These are phyloP conservation scores for Taiozyma sp. DNA, from an alignment of 1,139 yeast species.

Conservation along the genomic window DNA sequence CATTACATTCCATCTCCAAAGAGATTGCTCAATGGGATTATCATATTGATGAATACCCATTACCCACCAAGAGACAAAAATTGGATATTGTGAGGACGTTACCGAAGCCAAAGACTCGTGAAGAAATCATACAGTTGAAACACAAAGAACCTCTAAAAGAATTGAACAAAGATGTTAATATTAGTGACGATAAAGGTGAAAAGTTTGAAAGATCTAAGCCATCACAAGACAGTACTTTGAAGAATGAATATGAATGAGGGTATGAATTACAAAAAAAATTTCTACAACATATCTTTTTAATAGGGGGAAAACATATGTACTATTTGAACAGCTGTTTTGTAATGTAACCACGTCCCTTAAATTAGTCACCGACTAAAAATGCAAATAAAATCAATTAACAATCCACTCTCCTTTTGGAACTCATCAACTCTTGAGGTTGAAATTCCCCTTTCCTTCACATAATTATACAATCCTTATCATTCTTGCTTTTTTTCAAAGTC, in stretches of 20 bases:
- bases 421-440: neutral
- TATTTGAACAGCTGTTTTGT: too few species aligned
- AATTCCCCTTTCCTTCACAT: slow-evolving; percentile 25
- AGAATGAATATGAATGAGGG: neutral
- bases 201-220: neutral
- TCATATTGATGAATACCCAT: slow-evolving; percentile 9
- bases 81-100: slow-evolving; percentile 3
- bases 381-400: neutral
- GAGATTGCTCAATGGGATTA: slow-evolving; percentile 6
- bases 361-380: too few species aligned
- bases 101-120: slow-evolving; percentile 13
- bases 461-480: slow-evolving; percentile 29
- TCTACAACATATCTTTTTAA: too few species aligned
- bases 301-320: too few species aligned
- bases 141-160: slow-evolving; percentile 4
- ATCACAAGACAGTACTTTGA: neutral
- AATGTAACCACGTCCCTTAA: too few species aligned
- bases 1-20: neutral
- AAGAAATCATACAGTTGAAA: slow-evolving; percentile 10
- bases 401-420: neutral
- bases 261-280: neutral
- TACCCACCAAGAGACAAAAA: slow-evolving; percentile 17
- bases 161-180: neutral
- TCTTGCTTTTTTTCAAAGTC: slow-evolving; percentile 1
- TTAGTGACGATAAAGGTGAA: neutral